phyloP scores from a whole-genome alignment of 805 yeast genomes.

The Priceomyces medius region DNA sequence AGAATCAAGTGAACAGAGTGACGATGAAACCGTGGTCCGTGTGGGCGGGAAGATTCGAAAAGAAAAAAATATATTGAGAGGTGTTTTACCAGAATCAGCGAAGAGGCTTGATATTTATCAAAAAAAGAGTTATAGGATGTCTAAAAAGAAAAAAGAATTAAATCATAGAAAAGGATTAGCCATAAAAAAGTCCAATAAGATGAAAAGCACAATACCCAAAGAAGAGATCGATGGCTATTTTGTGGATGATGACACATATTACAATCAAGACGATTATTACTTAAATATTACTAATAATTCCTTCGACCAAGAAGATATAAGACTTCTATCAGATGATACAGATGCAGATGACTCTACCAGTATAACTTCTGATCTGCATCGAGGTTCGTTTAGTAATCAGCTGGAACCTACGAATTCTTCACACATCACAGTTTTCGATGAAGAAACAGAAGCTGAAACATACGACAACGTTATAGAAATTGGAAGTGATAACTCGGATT shows the following conservation, averaged over 20 bases:
- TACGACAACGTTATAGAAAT: neutral
- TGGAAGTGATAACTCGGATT: conserved; percentile 7
- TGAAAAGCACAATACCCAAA: neutral
- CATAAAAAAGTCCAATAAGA: conserved; percentile 18
- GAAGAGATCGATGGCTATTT: conserved; percentile 11
- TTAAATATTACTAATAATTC: neutral
- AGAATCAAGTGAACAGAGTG: neutral
- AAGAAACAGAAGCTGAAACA: neutral
- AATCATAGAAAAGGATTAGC: conserved; percentile 39
- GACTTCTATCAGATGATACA: neutral
- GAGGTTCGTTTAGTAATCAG: neutral
- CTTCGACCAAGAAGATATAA: neutral
- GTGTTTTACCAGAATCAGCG: conserved; percentile 42
- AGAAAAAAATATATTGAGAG: conserved; percentile 31
- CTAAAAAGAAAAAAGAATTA: conserved; percentile 4
- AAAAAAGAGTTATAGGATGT: conserved; percentile 6
- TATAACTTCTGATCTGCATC: neutral
- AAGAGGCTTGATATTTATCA: conserved; percentile 29
- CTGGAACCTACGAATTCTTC: neutral
- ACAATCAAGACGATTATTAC: conserved; percentile 3
- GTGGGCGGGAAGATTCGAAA: conserved; percentile 27
- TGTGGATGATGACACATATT: conserved; percentile 19
- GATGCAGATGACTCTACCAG: neutral
- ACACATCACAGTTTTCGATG: neutral
- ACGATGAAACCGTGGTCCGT: conserved; percentile 14